Percentiles rank a stretch among this genome's conserved stretches.
Conservation (phyloP, 1,284 basidiomycete species). For the Erythrobasidium hasegawianum region DNA sequence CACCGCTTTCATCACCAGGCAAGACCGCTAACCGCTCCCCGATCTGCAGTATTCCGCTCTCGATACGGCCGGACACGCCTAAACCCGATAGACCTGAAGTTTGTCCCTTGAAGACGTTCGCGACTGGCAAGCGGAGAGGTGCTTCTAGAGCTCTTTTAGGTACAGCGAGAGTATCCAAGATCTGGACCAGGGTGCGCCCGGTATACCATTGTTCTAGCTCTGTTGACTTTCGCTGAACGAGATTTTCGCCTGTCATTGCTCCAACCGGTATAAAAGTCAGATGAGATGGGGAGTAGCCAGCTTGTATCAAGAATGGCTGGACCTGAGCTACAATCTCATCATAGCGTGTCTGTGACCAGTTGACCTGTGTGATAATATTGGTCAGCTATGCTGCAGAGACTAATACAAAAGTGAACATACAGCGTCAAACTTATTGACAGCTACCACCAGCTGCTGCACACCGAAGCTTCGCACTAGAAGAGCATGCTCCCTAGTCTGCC, state of each 20-base stretch:
- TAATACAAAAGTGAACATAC: too few species aligned
- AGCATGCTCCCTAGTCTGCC: conserved; percentile 99
- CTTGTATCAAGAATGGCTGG: conserved; percentile 75
- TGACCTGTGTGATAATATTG: conserved; percentile 57
- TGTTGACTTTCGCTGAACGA: conserved; percentile 58
- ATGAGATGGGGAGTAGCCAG: conserved; percentile 78
- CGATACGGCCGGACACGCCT: conserved; percentile 77
- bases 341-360: conserved; percentile 77
- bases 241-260: conserved; percentile 84
- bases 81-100: conserved; percentile 65
- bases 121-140: conserved; percentile 81
- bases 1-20: conserved; percentile 84
- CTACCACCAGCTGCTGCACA: conserved; percentile 99
- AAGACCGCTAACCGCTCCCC: conserved; percentile 81
- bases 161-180: conserved; percentile 55
- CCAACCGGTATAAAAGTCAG: conserved; percentile 83
- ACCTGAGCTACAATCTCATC: conserved; percentile 74
- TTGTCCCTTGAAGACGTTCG: conserved; percentile 88
- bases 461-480: conserved; percentile 99
- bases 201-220: conserved; percentile 72
- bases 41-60: conserved; percentile 82
- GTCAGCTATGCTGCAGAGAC: background rate
- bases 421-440: conserved; percentile 94
- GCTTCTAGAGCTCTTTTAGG: conserved; percentile 60
- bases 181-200: conserved; percentile 77